Conservation (phyloP, 495 filamentous ascomycete genomes). For the Aspergillus bridgeri region DNA sequence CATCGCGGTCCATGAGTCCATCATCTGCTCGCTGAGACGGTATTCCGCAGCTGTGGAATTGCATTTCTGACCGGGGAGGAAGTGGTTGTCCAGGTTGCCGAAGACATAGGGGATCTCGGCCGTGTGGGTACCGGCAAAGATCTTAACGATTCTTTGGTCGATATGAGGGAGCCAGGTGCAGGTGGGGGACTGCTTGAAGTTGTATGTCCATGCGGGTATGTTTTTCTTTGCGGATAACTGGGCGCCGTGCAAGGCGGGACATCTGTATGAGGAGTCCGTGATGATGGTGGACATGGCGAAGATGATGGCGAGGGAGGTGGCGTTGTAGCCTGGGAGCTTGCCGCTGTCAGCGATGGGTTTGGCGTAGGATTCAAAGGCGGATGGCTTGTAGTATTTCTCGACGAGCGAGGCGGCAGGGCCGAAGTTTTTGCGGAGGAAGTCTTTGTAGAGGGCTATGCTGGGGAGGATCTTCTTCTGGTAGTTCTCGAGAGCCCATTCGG, state of each 20-base stretch:
- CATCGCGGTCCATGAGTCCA: constrained; percentile 38
- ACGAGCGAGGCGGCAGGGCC: constrained; percentile 11
- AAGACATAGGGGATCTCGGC: constrained; percentile 43
- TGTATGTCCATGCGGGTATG: constrained; percentile 25
- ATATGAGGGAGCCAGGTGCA: constrained; percentile 23
- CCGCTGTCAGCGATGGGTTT: no score
- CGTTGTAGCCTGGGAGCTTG: no score
- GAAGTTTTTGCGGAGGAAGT: not conserved
- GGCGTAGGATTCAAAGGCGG: constrained; percentile 10
- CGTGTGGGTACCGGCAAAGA: constrained; percentile 31
- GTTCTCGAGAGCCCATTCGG: not conserved
- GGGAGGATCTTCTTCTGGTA: not conserved
- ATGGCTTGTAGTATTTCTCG: constrained; percentile 29
- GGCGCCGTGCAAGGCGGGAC: constrained; percentile 28
- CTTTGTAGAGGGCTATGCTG: not conserved
- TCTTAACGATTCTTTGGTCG: no score
- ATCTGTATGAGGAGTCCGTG: constrained; percentile 30
- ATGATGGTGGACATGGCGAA: constrained; percentile 20
- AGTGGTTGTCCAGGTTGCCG: constrained; percentile 26
- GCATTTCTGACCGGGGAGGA: constrained; percentile 26
- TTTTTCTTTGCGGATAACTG: constrained; percentile 5
- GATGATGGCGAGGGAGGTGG: constrained; percentile 6
- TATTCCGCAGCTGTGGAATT: constrained; percentile 28
- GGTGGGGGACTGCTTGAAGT: constrained; percentile 27
- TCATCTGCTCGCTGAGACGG: constrained; percentile 28